Evolutionary conservation across 2,329 filamentous ascomycete genomes (phyloP).

Genomic region (Neopestalotiopsis sp.): DNA sequence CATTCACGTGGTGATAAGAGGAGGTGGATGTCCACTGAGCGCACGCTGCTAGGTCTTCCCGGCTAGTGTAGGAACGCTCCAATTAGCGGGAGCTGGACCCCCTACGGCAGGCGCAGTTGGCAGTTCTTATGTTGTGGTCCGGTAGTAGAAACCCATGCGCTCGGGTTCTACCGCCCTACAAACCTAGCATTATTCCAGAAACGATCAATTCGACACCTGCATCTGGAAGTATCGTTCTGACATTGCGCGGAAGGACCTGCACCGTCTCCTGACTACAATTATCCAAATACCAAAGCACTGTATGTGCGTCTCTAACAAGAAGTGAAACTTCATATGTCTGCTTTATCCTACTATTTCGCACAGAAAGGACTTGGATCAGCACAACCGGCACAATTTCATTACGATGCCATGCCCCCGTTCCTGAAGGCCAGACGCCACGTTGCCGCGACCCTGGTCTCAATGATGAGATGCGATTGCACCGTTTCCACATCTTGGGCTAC

Average conservation of each 20-base stretch:
- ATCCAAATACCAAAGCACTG: no score
- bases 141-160: neutral
- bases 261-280: no score
- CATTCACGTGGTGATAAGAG: slow-evolving; percentile 17
- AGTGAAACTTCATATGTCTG: no score
- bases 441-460: neutral
- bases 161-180: neutral
- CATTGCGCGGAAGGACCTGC: no score
- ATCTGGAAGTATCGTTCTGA: no score
- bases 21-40: neutral
- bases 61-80: neutral
- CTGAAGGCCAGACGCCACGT: neutral
- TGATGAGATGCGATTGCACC: neutral
- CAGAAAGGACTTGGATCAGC: neutral
- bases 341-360: no score
- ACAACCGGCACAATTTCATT: neutral
- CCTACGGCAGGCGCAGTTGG: neutral
- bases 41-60: neutral
- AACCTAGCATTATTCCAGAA: neutral
- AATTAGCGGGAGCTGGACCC: neutral
- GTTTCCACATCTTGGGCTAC: neutral
- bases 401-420: neutral
- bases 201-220: neutral
- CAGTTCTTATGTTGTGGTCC: no score
- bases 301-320: no score